phyloP scores from a whole-genome alignment of 345 rosid genomes.

The Ricinus communis region DNA sequence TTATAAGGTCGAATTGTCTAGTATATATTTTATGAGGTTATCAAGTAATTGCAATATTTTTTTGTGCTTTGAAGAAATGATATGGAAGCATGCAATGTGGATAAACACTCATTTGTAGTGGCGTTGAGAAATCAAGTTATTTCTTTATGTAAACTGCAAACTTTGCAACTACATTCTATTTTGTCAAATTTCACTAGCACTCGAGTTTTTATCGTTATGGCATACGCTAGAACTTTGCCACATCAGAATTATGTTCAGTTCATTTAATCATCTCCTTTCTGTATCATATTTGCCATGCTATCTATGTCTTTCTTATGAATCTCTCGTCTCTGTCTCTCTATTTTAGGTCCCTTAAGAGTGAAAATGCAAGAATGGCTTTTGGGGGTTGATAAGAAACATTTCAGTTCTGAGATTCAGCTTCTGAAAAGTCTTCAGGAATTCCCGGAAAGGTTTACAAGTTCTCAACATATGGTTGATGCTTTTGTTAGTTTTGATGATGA shows the following conservation, averaged over 20 bases:
- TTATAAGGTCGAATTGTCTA: neutral
- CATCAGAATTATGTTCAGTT: neutral
- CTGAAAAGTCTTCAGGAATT: conserved; percentile 57
- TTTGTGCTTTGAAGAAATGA: neutral
- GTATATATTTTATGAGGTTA: neutral
- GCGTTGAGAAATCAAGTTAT: neutral
- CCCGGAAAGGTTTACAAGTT: conserved; percentile 47
- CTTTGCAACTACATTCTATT: neutral
- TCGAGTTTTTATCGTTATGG: neutral
- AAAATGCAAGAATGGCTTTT: conserved; percentile 65
- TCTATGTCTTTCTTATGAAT: neutral
- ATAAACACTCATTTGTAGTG: neutral
- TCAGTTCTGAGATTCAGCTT: conserved; percentile 36
- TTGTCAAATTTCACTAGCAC: neutral
- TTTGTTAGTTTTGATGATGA: conserved; percentile 61
- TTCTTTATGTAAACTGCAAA: neutral
- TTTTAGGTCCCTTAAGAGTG: conserved; percentile 50
- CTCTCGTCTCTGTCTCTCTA: neutral
- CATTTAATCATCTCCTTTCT: neutral
- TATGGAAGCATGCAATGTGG: neutral
- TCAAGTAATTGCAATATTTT: neutral
- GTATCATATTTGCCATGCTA: neutral
- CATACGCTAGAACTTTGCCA: neutral
- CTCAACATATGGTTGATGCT: conserved; percentile 29
- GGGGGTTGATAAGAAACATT: conserved; percentile 34